Evolutionary conservation across 805 yeast species (phyloP).

Genomic region (Candida boidinii): DNA sequence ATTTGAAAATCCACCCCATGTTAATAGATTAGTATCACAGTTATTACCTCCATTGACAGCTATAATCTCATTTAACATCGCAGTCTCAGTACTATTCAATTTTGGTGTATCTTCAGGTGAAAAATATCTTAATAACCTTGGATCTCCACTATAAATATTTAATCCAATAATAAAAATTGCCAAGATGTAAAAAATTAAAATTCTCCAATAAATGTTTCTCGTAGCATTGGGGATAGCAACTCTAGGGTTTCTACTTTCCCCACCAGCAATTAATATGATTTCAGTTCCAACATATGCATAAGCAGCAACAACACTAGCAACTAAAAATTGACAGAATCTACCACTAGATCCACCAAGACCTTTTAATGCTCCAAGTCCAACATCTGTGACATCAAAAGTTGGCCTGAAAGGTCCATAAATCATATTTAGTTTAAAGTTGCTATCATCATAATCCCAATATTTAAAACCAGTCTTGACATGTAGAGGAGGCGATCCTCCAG

Average conservation of each 20-base stretch:
- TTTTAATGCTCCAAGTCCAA: slow-evolving; percentile 39
- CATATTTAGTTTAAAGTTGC: slow-evolving; percentile 35
- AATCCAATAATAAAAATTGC: slow-evolving; percentile 64
- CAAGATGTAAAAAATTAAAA: slow-evolving; percentile 48
- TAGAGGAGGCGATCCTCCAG: slow-evolving; percentile 43
- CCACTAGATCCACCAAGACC: slow-evolving; percentile 62
- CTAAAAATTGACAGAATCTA: slow-evolving; percentile 47
- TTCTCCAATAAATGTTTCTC: slow-evolving; percentile 43
- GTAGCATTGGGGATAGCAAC: slow-evolving; percentile 57
- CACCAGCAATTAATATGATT: slow-evolving; percentile 74
- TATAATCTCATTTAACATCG: slow-evolving; percentile 9
- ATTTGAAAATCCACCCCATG: slow-evolving; percentile 31
- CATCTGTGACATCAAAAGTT: slow-evolving; percentile 55
- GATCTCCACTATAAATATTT: slow-evolving; percentile 72
- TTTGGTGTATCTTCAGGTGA: slow-evolving; percentile 21
- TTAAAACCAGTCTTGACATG: slow-evolving; percentile 49
- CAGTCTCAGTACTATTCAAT: slow-evolving; percentile 6
- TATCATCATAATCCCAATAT: slow-evolving; percentile 54
- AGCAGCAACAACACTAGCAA: slow-evolving; percentile 56
- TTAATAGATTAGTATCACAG: slow-evolving; percentile 16
- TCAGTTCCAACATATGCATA: slow-evolving; percentile 81
- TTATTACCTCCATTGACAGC: slow-evolving; percentile 19
- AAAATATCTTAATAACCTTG: slow-evolving; percentile 52
- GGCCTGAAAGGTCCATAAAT: slow-evolving; percentile 72
- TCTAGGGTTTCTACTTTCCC: slow-evolving; percentile 79